phyloP scores from a whole-genome alignment of 495 filamentous ascomycete species.

The Xanthoparmelia taractica region DNA sequence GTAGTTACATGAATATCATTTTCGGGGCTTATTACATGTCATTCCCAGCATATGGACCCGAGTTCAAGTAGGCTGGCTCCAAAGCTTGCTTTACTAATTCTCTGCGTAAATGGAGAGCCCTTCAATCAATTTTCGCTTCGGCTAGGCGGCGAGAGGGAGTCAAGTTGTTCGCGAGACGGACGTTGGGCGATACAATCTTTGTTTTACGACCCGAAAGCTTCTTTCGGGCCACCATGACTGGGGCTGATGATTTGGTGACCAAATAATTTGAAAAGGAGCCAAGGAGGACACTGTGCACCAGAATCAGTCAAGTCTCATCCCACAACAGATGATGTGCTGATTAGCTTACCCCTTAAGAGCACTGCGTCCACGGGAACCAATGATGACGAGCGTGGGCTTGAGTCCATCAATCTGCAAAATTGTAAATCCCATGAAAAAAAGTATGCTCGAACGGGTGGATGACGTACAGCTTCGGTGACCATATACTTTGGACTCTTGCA shows the following conservation, averaged over 20 bases:
- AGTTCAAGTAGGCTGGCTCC: no score
- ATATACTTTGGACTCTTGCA: conserved; percentile 91
- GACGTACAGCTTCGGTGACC: conserved; percentile 66
- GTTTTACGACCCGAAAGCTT: conserved; percentile 60
- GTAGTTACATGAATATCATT: no score
- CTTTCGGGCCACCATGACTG: conserved; percentile 86
- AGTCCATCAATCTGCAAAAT: conserved; percentile 69
- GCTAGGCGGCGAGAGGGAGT: conserved; percentile 31
- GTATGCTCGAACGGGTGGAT: background rate
- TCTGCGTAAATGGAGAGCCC: background rate
- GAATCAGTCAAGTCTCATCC: conserved; percentile 22
- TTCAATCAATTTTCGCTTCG: conserved; percentile 15
- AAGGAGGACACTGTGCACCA: conserved; percentile 61
- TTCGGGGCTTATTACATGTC: no score
- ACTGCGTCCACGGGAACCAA: conserved; percentile 82
- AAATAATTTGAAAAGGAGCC: conserved; percentile 97
- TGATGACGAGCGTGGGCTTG: conserved; percentile 84
- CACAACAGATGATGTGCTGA: background rate
- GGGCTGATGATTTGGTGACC: conserved; percentile 91
- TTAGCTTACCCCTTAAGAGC: conserved; percentile 76
- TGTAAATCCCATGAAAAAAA: conserved; percentile 23
- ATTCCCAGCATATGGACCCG: no score
- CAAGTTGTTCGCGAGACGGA: conserved; percentile 66
- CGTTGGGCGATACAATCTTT: conserved; percentile 54
- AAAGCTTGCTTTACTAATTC: no score